Evolutionary conservation across 108 stramenopile genomes (phyloP), one percentile per base, ranked within the genome.

Genomic region (Skeletonema costatum): DNA sequence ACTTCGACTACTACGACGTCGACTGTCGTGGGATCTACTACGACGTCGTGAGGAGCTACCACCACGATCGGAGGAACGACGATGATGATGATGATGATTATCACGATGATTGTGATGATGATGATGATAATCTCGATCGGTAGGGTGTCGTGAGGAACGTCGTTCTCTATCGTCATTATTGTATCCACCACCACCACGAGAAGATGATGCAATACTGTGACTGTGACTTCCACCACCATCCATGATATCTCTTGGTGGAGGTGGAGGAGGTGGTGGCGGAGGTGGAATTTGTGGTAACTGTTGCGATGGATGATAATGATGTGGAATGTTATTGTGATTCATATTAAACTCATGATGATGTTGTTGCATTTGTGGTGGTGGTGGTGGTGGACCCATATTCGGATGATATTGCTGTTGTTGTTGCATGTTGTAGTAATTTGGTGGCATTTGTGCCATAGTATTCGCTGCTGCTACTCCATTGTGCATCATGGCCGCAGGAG

Each of bases 361-460:
- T 56, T 46, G 44, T 46, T 56, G 44, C 44, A 46, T 46, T 46
- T 56, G 53, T 56, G 53, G 53, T 7, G 53, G 53, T 46, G 44
- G 44, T 25, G 25, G 25, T 25, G 53, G 53, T 56, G 53, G 53
- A 2, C 53, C 53, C 53, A 56, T 56, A 25, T 56, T 56, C 10
- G 53, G 53, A 56, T 56, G 53, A 56, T 56, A 56, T 6, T 56
- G 53, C 6, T 56, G 53, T 6, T 56, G 51, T 25, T 56, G 53
- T 56, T 56, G 53, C 51, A 53, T 53, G 6, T 56, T 56, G 25
- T 56, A 56, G 25, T 56, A 56, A 56, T 56, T 21, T 10, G 53
- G 25, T 25, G 53, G 21, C 6, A 56, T 56, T 25, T 56, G 44
- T 46, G 11, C 44, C 44, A 46, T n/a, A n/a, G 0, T 16, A 46